Conservation (phyloP, 345 rosid genomes). For the Populus tremula region DNA sequence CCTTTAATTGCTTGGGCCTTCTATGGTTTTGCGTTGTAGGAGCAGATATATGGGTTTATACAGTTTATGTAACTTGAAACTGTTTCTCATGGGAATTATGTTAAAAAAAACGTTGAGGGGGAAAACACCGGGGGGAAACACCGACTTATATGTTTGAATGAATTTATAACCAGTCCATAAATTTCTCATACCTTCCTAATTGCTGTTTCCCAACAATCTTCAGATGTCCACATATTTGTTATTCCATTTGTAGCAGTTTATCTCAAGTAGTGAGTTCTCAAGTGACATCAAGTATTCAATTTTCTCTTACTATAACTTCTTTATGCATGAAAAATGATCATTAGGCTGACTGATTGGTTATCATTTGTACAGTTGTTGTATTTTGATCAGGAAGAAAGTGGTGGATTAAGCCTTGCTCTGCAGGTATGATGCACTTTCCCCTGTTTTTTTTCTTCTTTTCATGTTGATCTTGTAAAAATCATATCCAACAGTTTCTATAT, state of each 20-base stretch:
- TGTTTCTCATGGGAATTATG: not conserved
- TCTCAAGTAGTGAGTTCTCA: not conserved
- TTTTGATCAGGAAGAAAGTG: slow-evolving; percentile 74
- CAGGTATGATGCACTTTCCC: slow-evolving; percentile 52
- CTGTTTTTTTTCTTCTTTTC: not conserved
- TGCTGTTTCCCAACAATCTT: not conserved
- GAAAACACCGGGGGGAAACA: not conserved
- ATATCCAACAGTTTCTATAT: not conserved
- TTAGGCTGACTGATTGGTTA: slow-evolving; percentile 16
- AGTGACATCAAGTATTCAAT: not conserved
- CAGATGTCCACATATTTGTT: not conserved
- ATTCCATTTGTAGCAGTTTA: not conserved
- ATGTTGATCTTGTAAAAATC: not conserved
- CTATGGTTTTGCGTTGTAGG: not conserved
- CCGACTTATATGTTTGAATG: not conserved
- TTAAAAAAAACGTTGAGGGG: not conserved
- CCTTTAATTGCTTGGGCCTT: not conserved
- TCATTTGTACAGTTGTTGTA: slow-evolving; percentile 72
- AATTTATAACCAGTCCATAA: not conserved
- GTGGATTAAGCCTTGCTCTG: slow-evolving; percentile 86
- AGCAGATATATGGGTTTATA: not conserved
- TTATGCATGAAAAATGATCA: not conserved
- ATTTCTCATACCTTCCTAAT: not conserved
- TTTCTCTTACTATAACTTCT: not conserved
- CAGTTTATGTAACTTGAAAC: not conserved